These are phyloP conservation scores for Eimeria zaria DNA, from an alignment of 169 alveolate species.

Conservation along the genomic window DNA sequence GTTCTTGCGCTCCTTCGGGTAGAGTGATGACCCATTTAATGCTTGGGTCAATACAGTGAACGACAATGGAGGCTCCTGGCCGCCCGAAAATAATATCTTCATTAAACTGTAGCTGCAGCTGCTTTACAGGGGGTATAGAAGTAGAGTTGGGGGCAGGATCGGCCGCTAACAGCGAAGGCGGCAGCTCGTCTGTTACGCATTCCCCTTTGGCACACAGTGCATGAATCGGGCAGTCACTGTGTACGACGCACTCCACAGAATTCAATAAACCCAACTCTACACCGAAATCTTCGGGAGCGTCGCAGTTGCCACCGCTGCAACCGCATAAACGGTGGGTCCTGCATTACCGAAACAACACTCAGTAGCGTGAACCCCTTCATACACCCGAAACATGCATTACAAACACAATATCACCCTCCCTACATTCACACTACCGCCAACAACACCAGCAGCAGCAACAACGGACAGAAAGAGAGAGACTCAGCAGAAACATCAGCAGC, in stretches of 20 bases:
- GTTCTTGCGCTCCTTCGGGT: constrained; percentile 50
- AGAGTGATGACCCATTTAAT: constrained; percentile 76
- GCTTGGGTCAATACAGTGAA: constrained; percentile 51
- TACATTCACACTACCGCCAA: not conserved
- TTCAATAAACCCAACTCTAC: constrained; percentile 87
- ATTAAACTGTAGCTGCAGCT: constrained; percentile 84
- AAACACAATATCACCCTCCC: no score
- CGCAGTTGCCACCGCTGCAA: constrained; percentile 90
- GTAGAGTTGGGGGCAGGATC: constrained; percentile 84
- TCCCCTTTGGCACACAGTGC: constrained; percentile 85
- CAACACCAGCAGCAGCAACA: not conserved
- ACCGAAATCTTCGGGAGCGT: constrained; percentile 88
- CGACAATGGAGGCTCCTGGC: constrained; percentile 52
- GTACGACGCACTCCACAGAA: constrained; percentile 76
- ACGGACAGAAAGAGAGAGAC: not conserved
- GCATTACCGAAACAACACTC: not conserved
- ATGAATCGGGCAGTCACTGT: constrained; percentile 74
- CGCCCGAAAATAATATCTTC: constrained; percentile 85
- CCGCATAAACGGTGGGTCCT: constrained; percentile 89
- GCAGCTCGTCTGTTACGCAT: constrained; percentile 86
- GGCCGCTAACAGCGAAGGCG: constrained; percentile 85
- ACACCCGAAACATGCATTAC: not conserved
- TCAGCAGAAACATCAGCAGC: not conserved
- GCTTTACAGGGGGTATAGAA: constrained; percentile 87
- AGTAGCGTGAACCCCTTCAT: not conserved